Evolutionary conservation across 805 yeast species (phyloP).

Genomic region (Isabelozyma rhagii): DNA sequence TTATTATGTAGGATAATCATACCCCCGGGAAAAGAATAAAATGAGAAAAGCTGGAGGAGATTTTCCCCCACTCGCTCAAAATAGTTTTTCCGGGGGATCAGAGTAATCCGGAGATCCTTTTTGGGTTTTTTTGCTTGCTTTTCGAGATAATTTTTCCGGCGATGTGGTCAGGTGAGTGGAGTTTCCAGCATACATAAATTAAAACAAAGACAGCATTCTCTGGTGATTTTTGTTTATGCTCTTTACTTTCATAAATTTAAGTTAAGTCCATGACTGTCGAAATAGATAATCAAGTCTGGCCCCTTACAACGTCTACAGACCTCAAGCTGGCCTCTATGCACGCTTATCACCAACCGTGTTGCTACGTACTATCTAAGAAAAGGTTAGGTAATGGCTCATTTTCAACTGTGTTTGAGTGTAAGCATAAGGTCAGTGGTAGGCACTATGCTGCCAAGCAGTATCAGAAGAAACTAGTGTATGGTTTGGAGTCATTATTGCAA

Average conservation of each 20-base stretch:
- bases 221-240: too few relatives aligned
- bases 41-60: too few relatives aligned
- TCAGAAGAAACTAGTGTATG: conserved; percentile 47
- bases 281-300: conserved; percentile 15
- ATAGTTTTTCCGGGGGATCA: too few relatives aligned
- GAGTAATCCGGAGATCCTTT: too few relatives aligned
- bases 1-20: too few relatives aligned
- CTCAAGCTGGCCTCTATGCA: neutral
- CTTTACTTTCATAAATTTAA: too few relatives aligned
- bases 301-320: conserved; percentile 14
- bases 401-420: conserved; percentile 50
- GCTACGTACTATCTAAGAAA: conserved; percentile 26
- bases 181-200: too few relatives aligned
- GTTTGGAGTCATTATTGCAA: conserved; percentile 50
- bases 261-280: neutral
- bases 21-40: too few relatives aligned
- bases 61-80: too few relatives aligned
- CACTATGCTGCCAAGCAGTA: conserved; percentile 56
- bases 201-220: too few relatives aligned
- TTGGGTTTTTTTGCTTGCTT: too few relatives aligned
- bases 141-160: neutral
- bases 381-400: conserved; percentile 47
- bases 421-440: conserved; percentile 34
- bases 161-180: neutral
- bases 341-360: conserved; percentile 17